Percentiles rank a stretch among this genome's conserved stretches.
Conservation (phyloP, 164 flowering plant genomes). For the Magnolia kwangsiensis region DNA sequence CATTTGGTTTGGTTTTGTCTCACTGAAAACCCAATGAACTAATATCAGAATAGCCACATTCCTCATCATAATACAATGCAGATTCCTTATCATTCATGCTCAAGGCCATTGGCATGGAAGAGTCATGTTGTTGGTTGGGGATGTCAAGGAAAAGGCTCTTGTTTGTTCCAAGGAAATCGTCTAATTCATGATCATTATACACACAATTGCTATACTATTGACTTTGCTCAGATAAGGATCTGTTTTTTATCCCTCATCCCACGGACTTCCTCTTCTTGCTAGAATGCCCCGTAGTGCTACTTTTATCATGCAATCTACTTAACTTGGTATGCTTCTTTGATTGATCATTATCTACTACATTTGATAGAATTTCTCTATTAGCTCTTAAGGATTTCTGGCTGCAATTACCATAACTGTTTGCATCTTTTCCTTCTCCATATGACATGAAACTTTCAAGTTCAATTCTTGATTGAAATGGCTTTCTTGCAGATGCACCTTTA, state of each 20-base stretch:
- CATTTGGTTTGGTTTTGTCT: background rate
- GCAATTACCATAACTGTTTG: no score
- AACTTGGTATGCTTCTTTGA: no score
- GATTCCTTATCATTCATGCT: no score
- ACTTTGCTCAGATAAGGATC: conserved; percentile 27
- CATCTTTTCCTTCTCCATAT: no score
- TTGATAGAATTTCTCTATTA: no score
- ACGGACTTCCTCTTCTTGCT: conserved; percentile 21
- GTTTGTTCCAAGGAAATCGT: background rate
- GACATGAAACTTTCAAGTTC: background rate
- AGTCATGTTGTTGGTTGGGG: background rate
- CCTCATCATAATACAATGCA: background rate
- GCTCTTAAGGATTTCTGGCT: no score
- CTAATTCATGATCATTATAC: background rate
- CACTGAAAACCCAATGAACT: background rate
- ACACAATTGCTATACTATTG: background rate
- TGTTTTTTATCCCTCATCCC: conserved; percentile 32
- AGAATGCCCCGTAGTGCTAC: no score
- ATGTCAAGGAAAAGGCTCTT: background rate
- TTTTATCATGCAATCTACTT: no score
- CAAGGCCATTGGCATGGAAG: background rate
- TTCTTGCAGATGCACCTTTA: background rate
- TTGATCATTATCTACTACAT: no score
- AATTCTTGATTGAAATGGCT: background rate
- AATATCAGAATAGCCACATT: conserved; percentile 1